phyloP scores from a whole-genome alignment of 1,139 yeast genomes.

The Kurtzmaniella quercitrusa region DNA sequence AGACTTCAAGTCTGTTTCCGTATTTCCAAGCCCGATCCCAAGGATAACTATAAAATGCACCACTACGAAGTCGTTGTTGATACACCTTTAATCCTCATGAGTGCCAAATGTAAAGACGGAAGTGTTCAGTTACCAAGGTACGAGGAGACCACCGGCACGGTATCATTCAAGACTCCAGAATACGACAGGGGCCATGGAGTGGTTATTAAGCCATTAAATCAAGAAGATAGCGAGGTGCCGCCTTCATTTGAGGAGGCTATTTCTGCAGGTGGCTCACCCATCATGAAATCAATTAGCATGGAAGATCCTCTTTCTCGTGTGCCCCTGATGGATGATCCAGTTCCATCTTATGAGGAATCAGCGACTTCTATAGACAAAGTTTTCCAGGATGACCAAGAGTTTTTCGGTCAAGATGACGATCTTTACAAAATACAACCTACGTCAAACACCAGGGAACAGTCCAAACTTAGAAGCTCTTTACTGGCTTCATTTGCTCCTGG shows the following conservation, averaged over 20 bases:
- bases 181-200: constrained; percentile 23
- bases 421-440: background rate
- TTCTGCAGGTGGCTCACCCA: constrained; percentile 28
- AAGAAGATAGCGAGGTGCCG: constrained; percentile 26
- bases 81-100: constrained; percentile 71
- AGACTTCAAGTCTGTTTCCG: constrained; percentile 76
- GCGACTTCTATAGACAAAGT: constrained; percentile 1
- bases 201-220: constrained; percentile 30
- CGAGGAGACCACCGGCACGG: constrained; percentile 16
- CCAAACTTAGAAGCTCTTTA: constrained; percentile 21
- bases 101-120: constrained; percentile 66
- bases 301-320: constrained; percentile 32
- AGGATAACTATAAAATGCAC: constrained; percentile 56
- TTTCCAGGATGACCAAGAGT: constrained; percentile 4
- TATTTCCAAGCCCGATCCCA: constrained; percentile 63
- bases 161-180: constrained; percentile 2
- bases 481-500: constrained; percentile 23
- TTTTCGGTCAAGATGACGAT: background rate
- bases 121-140: constrained; percentile 72
- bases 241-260: constrained; percentile 63
- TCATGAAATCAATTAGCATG: constrained; percentile 32
- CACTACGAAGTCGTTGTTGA: constrained; percentile 89
- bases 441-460: constrained; percentile 5
- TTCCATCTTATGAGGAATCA: constrained; percentile 32
- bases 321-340: constrained; percentile 28